Evolutionary conservation across 2,329 filamentous ascomycete genomes (phyloP).

Genomic region (Verruconis gallopava): DNA sequence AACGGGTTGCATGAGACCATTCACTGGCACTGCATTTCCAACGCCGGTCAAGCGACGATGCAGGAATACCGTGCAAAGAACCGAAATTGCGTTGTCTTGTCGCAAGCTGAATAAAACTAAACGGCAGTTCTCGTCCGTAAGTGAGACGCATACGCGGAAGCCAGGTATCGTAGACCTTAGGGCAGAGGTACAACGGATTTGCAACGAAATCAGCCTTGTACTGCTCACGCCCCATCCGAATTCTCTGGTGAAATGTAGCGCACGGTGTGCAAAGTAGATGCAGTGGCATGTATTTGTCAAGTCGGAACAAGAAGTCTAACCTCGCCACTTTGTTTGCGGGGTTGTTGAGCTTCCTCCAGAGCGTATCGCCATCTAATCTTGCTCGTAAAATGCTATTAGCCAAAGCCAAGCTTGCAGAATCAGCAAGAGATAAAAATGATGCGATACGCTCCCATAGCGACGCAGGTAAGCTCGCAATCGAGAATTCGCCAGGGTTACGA

Average conservation of each 20-base stretch:
- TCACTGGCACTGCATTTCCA: slow-evolving; percentile 38
- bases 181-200: slow-evolving; percentile 45
- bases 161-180: slow-evolving; percentile 37
- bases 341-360: not conserved
- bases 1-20: slow-evolving; percentile 45
- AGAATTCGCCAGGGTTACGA: slow-evolving; percentile 2
- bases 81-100: slow-evolving; percentile 37
- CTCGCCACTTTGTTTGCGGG: slow-evolving; percentile 34
- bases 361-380: not conserved
- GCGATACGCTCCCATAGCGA: slow-evolving; percentile 1
- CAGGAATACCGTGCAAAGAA: slow-evolving; percentile 34
- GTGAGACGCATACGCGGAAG: slow-evolving; percentile 41
- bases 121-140: slow-evolving; percentile 42
- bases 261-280: slow-evolving; percentile 49
- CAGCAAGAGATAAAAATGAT: not conserved
- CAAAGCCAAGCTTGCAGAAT: slow-evolving; percentile 1
- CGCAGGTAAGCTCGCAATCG: not conserved
- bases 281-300: slow-evolving; percentile 39
- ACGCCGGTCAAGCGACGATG: slow-evolving; percentile 36
- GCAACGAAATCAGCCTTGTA: slow-evolving; percentile 40
- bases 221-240: slow-evolving; percentile 38
- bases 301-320: slow-evolving; percentile 36
- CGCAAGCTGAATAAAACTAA: slow-evolving; percentile 45
- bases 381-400: slow-evolving; percentile 1
- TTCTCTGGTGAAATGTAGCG: slow-evolving; percentile 41